Conservation (phyloP, 2,329 filamentous ascomycete genomes). For the Paecilomyces variotii region DNA sequence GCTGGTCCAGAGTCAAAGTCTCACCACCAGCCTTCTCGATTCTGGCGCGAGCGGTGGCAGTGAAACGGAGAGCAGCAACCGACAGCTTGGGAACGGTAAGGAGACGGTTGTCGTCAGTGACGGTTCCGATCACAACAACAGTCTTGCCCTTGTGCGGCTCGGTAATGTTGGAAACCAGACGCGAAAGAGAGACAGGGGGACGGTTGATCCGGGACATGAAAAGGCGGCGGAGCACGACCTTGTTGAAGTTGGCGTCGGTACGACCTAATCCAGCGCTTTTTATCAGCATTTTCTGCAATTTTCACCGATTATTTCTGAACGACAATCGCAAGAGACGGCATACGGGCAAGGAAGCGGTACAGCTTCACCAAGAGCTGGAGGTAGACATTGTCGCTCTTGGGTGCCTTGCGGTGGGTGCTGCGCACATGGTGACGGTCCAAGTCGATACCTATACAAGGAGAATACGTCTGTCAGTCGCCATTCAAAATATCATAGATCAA, state of each 20-base stretch:
- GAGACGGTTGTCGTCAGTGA: slow-evolving; percentile 97
- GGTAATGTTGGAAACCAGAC: slow-evolving; percentile 63
- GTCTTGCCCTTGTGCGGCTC: slow-evolving; percentile 62
- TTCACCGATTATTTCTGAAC: slow-evolving; percentile 6
- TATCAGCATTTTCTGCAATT: slow-evolving; percentile 11
- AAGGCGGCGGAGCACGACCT: slow-evolving; percentile 91
- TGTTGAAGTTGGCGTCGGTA: slow-evolving; percentile 97
- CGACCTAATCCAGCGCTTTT: slow-evolving; percentile 53
- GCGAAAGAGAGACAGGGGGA: slow-evolving; percentile 86
- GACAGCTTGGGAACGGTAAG: slow-evolving; percentile 85
- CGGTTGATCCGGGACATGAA: slow-evolving; percentile 99
- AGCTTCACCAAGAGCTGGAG: slow-evolving; percentile 96
- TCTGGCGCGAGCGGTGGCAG: slow-evolving; percentile 86
- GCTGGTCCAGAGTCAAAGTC: slow-evolving; percentile 91
- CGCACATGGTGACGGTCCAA: slow-evolving; percentile 56
- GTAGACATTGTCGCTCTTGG: slow-evolving; percentile 98
- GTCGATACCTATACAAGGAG: slow-evolving; percentile 41
- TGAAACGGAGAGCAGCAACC: slow-evolving; percentile 93
- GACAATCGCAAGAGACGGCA: slow-evolving; percentile 11
- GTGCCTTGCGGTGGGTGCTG: slow-evolving; percentile 75
- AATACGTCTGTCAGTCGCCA: background rate
- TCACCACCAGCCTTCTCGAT: slow-evolving; percentile 91
- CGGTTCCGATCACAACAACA: slow-evolving; percentile 84
- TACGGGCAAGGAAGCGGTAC: slow-evolving; percentile 94
- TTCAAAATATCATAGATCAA: background rate